A percentile compares a stretch with the other conserved stretches of the same genome.
These are phyloP conservation scores for Lasiosphaeria miniovina DNA, from an alignment of 495 filamentous ascomycete species.

Conservation along the genomic window DNA sequence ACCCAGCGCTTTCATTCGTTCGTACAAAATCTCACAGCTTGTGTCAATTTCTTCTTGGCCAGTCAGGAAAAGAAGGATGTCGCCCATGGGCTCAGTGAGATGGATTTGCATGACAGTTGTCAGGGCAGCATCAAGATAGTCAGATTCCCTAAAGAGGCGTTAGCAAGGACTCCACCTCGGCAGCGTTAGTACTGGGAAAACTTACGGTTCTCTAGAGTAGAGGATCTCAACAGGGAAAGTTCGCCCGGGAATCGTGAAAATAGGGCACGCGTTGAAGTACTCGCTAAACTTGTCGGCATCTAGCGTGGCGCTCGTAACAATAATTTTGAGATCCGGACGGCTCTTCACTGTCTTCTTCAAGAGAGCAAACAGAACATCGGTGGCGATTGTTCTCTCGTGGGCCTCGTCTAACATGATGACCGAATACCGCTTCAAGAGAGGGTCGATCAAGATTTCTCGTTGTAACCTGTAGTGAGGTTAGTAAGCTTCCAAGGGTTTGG, in stretches of 20 bases:
- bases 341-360: slow-evolving; percentile 90
- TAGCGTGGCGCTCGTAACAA: slow-evolving; percentile 92
- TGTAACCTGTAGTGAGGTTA: slow-evolving; percentile 50
- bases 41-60: slow-evolving; percentile 99
- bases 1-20: slow-evolving; percentile 94
- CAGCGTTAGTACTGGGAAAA: neutral
- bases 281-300: slow-evolving; percentile 96
- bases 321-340: slow-evolving; percentile 84
- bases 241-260: slow-evolving; percentile 92
- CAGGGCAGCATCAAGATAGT: slow-evolving; percentile 94
- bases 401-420: slow-evolving; percentile 99
- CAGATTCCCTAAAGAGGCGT: slow-evolving; percentile 55
- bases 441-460: slow-evolving; percentile 88
- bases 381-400: slow-evolving; percentile 94
- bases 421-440: slow-evolving; percentile 80
- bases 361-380: slow-evolving; percentile 90
- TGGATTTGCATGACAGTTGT: slow-evolving; percentile 98
- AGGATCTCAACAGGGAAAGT: slow-evolving; percentile 95
- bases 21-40: slow-evolving; percentile 83
- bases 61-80: slow-evolving; percentile 94
- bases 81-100: slow-evolving; percentile 81
- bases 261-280: slow-evolving; percentile 92
- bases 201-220: slow-evolving; percentile 78
- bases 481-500: neutral
- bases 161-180: neutral